phyloP scores from a whole-genome alignment of 352 stramenopile species.

The Plasmopara viticola region DNA sequence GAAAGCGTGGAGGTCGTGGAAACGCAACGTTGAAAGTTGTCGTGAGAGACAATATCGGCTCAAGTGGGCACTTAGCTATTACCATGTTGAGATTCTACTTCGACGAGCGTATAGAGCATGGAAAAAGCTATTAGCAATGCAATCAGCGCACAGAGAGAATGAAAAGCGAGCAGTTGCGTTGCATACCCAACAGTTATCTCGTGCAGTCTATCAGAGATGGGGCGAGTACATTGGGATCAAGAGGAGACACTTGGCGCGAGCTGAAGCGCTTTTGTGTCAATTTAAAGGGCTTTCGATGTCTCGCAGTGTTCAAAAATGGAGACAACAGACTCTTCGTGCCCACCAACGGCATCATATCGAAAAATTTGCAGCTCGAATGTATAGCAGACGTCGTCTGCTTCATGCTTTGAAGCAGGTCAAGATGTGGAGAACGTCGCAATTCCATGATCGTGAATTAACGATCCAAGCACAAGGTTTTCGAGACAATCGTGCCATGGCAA shows the following conservation, averaged over 20 bases:
- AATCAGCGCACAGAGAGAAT: conserved; percentile 1
- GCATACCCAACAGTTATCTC: conserved; percentile 10
- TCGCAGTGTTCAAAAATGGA: conserved; percentile 20
- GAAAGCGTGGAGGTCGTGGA: too few species aligned
- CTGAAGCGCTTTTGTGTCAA: background rate
- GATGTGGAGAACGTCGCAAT: conserved; percentile 5
- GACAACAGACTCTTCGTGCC: conserved; percentile 3
- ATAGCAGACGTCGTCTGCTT: conserved; percentile 7
- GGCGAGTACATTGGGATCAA: conserved; percentile 8
- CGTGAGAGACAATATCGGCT: conserved; percentile 22
- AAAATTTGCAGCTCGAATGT: conserved; percentile 3
- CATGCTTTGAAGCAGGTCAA: conserved; percentile 7
- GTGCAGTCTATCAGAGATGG: conserved; percentile 7
- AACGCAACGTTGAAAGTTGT: conserved; percentile 11
- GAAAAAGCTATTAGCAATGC: conserved; percentile 11
- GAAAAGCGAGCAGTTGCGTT: conserved; percentile 8
- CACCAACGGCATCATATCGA: conserved; percentile 2
- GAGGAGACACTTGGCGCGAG: conserved; percentile 2
- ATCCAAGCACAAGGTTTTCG: conserved; percentile 4
- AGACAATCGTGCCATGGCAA: background rate
- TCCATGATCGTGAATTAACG: background rate
- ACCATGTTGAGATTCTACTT: conserved; percentile 25
- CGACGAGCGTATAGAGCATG: conserved; percentile 16
- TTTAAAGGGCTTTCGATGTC: conserved; percentile 5
- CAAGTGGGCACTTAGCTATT: conserved; percentile 24